phyloP scores from a whole-genome alignment of 1,284 basidiomycete genomes.

The Coriolopsis trogii region DNA sequence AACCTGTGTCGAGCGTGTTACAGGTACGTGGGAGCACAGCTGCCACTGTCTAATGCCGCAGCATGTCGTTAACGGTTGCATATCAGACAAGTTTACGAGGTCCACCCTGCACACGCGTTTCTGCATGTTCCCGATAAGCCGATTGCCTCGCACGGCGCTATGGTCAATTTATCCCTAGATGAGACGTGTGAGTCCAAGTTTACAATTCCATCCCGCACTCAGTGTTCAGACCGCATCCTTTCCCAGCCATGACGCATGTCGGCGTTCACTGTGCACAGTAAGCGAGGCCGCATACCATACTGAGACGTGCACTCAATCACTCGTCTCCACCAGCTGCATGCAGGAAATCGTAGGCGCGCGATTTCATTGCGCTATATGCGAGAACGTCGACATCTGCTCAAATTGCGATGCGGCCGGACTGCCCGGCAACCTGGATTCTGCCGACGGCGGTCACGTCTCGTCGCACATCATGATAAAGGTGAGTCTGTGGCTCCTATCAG shows the following conservation, averaged over 20 bases:
- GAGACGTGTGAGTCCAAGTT: slow-evolving; percentile 66
- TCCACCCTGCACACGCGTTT: slow-evolving; percentile 88
- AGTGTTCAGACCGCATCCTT: not conserved
- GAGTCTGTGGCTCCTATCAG: not conserved
- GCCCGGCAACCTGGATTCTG: slow-evolving; percentile 76
- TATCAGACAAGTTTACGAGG: slow-evolving; percentile 77
- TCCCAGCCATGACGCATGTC: slow-evolving; percentile 19
- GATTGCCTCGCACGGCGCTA: slow-evolving; percentile 34
- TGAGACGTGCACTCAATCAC: slow-evolving; percentile 1
- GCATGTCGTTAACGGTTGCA: slow-evolving; percentile 1
- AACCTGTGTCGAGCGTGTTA: slow-evolving; percentile 83
- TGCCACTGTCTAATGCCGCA: not conserved
- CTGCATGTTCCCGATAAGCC: slow-evolving; percentile 72
- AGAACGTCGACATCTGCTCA: slow-evolving; percentile 80
- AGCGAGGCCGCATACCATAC: slow-evolving; percentile 34
- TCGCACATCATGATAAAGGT: slow-evolving; percentile 95
- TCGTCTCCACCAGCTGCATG: slow-evolving; percentile 71
- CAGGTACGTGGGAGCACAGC: slow-evolving; percentile 45
- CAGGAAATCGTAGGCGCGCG: slow-evolving; percentile 88
- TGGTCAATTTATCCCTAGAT: slow-evolving; percentile 26
- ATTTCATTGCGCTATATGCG: slow-evolving; percentile 90
- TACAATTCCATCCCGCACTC: too few species aligned
- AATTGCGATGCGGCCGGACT: slow-evolving; percentile 88
- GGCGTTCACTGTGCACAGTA: slow-evolving; percentile 69
- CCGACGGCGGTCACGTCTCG: slow-evolving; percentile 75